Conservation (phyloP, 2,329 filamentous ascomycete genomes). For the Paecilomyces variotii region DNA sequence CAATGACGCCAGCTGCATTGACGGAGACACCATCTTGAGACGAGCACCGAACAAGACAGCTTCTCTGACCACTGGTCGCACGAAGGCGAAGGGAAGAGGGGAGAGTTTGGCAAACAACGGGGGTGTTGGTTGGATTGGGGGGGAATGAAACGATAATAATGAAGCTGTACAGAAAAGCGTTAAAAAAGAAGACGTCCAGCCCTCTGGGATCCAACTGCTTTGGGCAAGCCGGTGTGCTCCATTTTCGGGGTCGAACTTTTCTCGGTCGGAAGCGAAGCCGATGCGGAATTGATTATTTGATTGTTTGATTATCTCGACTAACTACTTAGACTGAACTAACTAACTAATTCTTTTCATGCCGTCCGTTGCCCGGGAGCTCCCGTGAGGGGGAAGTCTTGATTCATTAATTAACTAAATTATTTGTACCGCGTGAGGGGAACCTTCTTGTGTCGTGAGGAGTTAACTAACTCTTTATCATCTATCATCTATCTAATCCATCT, state of each 20-base stretch:
- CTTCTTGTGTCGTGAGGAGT: background rate
- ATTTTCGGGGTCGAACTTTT: background rate
- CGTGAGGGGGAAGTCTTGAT: background rate
- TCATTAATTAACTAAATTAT: no score
- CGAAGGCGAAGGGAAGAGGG: background rate
- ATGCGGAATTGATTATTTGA: no score
- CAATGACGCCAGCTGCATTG: constrained; percentile 27
- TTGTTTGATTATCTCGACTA: no score
- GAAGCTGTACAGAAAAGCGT: background rate
- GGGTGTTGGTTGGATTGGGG: background rate
- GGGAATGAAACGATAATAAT: background rate
- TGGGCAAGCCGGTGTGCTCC: constrained; percentile 4
- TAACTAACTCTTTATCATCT: background rate
- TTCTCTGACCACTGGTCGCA: constrained; percentile 12
- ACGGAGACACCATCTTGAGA: constrained; percentile 23
- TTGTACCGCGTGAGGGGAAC: background rate
- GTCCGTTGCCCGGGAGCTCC: background rate
- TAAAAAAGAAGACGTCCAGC: background rate
- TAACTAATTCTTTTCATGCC: background rate
- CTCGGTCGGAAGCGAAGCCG: background rate
- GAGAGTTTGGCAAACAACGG: background rate
- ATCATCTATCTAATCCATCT: background rate
- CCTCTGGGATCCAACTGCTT: constrained; percentile 1
- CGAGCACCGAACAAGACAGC: constrained; percentile 27
- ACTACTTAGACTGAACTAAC: no score